Evolutionary conservation across 371 early-diverging fungal species (phyloP).

Genomic region (Zychaea mexicana): DNA sequence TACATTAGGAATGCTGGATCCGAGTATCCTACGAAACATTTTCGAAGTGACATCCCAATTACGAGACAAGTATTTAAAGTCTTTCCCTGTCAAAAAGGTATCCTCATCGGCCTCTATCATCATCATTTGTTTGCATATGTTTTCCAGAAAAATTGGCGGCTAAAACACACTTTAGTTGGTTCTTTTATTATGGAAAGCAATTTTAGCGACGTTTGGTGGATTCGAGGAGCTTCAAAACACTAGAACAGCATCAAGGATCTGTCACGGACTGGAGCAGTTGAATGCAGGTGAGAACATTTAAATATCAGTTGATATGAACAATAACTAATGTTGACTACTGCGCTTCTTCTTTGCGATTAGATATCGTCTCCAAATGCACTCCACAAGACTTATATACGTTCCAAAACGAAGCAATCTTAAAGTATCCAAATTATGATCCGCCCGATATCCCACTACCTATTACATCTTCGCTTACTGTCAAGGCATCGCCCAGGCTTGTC

Average conservation of each 20-base stretch:
- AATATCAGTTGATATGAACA: neutral
- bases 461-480: slow-evolving; percentile 11
- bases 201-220: slow-evolving; percentile 66
- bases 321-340: neutral
- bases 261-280: slow-evolving; percentile 45
- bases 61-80: slow-evolving; percentile 71
- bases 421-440: slow-evolving; percentile 67
- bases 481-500: slow-evolving; percentile 20
- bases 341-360: slow-evolving; percentile 14
- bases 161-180: slow-evolving; percentile 50
- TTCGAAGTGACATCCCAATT: slow-evolving; percentile 69
- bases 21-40: slow-evolving; percentile 58
- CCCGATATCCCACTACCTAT: slow-evolving; percentile 17
- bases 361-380: slow-evolving; percentile 55
- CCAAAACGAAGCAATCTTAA: slow-evolving; percentile 42
- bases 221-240: slow-evolving; percentile 44
- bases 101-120: neutral
- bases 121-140: neutral
- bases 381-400: slow-evolving; percentile 69
- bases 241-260: slow-evolving; percentile 47
- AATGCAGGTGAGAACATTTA: slow-evolving; percentile 9
- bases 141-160: neutral
- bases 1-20: slow-evolving; percentile 34
- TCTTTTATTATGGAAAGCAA: slow-evolving; percentile 67
- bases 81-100: slow-evolving; percentile 85